These are phyloP conservation scores for Cladosporium colombiae DNA, from an alignment of 2,329 filamentous ascomycete genomes.

Conservation along the genomic window DNA sequence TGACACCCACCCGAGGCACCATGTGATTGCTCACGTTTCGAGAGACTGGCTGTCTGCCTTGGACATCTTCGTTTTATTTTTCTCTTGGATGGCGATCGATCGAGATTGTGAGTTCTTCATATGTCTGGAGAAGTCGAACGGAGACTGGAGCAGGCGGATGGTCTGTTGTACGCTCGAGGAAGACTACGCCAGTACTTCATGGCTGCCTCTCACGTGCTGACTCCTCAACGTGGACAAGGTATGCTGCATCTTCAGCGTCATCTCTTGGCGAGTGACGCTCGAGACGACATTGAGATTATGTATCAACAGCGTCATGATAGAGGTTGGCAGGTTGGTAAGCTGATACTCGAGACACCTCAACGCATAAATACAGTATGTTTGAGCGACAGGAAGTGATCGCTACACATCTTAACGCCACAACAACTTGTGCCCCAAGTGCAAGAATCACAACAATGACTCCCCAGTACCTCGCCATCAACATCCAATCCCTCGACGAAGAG, in stretches of 20 bases:
- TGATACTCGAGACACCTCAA: background rate
- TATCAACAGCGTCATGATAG: background rate
- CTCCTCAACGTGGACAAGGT: background rate
- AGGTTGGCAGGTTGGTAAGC: background rate
- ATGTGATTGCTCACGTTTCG: background rate
- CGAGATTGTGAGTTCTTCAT: background rate
- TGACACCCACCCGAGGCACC: background rate
- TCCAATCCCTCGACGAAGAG: background rate
- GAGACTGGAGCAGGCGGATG: background rate
- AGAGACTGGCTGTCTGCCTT: background rate
- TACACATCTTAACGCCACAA: background rate
- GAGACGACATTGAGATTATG: background rate
- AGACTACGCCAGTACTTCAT: background rate
- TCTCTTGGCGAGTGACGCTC: background rate
- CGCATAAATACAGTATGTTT: background rate
- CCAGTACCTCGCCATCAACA: background rate
- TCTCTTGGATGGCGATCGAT: background rate
- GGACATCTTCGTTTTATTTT: background rate
- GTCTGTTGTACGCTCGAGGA: background rate
- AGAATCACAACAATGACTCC: background rate
- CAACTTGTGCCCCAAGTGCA: background rate
- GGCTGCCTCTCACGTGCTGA: background rate
- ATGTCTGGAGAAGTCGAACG: background rate
- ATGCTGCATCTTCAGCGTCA: constrained; percentile 2
- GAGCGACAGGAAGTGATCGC: background rate